A percentile compares a stretch with the other conserved stretches of the same genome.
Conservation (phyloP, 495 filamentous ascomycete species). For the Daldinia caldariorum region DNA sequence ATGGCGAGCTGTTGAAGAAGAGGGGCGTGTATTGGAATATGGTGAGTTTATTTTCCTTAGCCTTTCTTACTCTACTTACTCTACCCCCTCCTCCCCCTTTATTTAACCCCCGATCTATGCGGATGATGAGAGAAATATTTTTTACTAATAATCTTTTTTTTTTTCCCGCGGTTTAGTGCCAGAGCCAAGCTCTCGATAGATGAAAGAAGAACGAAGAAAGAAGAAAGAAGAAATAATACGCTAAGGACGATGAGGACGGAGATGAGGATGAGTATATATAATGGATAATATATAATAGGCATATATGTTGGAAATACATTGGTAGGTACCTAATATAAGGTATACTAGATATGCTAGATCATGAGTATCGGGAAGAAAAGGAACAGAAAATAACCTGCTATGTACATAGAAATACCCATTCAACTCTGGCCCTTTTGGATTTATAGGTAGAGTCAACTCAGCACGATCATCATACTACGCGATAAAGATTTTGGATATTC, state of each 20-base stretch:
- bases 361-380: no score
- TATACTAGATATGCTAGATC: no score
- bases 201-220: background rate
- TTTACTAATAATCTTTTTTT: constrained; percentile 1
- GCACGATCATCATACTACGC: no score
- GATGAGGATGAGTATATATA: background rate
- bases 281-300: background rate
- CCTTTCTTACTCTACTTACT: background rate
- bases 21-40: constrained; percentile 66
- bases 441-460: no score
- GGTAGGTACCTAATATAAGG: no score
- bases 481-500: no score
- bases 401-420: no score
- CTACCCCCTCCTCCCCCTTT: background rate
- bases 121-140: background rate
- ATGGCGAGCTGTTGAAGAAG: constrained; percentile 60
- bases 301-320: background rate
- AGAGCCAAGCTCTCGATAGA: constrained; percentile 47
- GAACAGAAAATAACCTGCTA: background rate
- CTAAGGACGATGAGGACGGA: background rate
- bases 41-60: constrained; percentile 52
- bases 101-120: no score
- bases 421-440: no score
- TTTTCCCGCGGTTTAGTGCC: constrained; percentile 29
- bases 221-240: no score